Conservation (phyloP, 2,329 filamentous ascomycete genomes). For the Amauroascus verrucosus region DNA sequence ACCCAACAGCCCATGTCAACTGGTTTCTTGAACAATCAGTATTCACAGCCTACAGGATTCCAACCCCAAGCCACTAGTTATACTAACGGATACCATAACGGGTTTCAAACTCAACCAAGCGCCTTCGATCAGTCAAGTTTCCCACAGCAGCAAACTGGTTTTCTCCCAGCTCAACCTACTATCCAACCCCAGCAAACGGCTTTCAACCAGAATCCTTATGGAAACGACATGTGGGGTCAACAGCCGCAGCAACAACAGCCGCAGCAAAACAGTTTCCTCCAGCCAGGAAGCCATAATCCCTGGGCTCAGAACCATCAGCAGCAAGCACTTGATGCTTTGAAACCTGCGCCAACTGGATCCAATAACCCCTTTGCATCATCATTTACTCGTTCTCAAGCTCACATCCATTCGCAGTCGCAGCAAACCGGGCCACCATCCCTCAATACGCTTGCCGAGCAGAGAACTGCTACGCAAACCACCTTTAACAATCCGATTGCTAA, state of each 20-base stretch:
- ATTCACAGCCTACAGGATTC: conserved; percentile 69
- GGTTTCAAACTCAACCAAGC: conserved; percentile 59
- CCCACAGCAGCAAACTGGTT: conserved; percentile 31
- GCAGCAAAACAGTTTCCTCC: conserved; percentile 50
- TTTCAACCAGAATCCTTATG: conserved; percentile 51
- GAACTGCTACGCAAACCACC: conserved; percentile 51
- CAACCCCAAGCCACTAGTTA: conserved; percentile 51
- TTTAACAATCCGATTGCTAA: conserved; percentile 45
- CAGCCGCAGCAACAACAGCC: conserved; percentile 37
- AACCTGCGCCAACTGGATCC: conserved; percentile 80
- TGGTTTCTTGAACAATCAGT: conserved; percentile 57
- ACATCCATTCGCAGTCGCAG: conserved; percentile 40
- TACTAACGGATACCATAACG: conserved; percentile 58
- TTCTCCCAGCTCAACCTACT: conserved; percentile 36
- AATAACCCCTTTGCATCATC: conserved; percentile 91
- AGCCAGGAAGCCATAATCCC: conserved; percentile 85
- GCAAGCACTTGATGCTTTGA: conserved; percentile 52
- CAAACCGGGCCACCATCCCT: conserved; percentile 57
- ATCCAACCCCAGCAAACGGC: conserved; percentile 51
- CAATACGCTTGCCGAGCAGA: conserved; percentile 70
- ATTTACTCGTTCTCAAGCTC: conserved; percentile 50
- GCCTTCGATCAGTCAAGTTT: conserved; percentile 53
- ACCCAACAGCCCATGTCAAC: conserved; percentile 60
- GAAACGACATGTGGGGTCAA: conserved; percentile 38
- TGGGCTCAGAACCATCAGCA: conserved; percentile 58